These are phyloP conservation scores for Maudiozyma serrabonitensis DNA, from an alignment of 805 yeast genomes.

Conservation along the genomic window DNA sequence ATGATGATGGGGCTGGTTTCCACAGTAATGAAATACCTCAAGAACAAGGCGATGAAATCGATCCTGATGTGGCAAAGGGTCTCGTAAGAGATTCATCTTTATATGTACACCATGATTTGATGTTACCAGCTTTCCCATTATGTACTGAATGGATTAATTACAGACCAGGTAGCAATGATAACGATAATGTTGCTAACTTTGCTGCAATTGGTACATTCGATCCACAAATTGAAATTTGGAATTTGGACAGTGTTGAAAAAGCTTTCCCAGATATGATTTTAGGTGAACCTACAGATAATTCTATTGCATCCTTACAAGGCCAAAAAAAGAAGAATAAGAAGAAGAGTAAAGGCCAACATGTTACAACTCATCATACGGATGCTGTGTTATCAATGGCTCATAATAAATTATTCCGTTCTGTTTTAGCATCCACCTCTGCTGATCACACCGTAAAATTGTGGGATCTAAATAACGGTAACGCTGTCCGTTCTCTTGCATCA, in stretches of 20 bases:
- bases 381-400: slow-evolving; percentile 84
- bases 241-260: slow-evolving; percentile 82
- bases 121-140: slow-evolving; percentile 94
- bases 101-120: slow-evolving; percentile 91
- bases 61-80: slow-evolving; percentile 69
- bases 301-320: slow-evolving; percentile 20
- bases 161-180: slow-evolving; percentile 44
- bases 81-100: slow-evolving; percentile 61
- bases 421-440: slow-evolving; percentile 90
- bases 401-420: slow-evolving; percentile 69
- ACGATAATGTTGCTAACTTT: slow-evolving; percentile 63
- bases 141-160: slow-evolving; percentile 93
- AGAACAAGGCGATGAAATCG: slow-evolving; percentile 52
- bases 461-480: slow-evolving; percentile 71
- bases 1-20: slow-evolving; percentile 88
- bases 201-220: slow-evolving; percentile 97
- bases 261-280: slow-evolving; percentile 90
- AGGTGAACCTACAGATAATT: slow-evolving; percentile 58
- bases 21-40: slow-evolving; percentile 58
- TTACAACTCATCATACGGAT: slow-evolving; percentile 78
- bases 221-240: slow-evolving; percentile 96
- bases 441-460: slow-evolving; percentile 91
- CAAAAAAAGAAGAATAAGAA: slow-evolving; percentile 42
- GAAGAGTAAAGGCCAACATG: slow-evolving; percentile 41
- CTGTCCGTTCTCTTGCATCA: slow-evolving; percentile 59